Percentiles rank a stretch among this genome's conserved stretches.
These are phyloP conservation scores for Mangifera indica DNA, from an alignment of 345 rosid species.

Conservation along the genomic window DNA sequence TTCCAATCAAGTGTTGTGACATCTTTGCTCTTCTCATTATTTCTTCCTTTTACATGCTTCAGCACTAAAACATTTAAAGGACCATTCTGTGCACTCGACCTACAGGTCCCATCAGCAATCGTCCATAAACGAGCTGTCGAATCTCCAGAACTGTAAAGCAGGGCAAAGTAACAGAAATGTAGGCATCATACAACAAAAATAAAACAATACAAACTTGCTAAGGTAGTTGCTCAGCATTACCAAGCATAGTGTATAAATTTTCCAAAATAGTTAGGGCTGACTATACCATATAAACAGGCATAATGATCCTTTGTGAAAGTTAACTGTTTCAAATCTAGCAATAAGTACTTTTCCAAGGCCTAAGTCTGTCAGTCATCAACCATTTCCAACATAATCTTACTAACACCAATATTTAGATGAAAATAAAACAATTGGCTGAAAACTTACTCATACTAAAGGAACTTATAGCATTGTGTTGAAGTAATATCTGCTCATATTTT, in stretches of 20 bases:
- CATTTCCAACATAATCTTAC: not conserved
- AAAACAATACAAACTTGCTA: not conserved
- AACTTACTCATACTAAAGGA: not conserved
- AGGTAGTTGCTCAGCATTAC: not conserved
- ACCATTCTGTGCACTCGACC: conserved; percentile 48
- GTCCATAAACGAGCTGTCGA: conserved; percentile 97
- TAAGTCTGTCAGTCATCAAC: not conserved
- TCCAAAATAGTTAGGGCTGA: not conserved
- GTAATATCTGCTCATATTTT: not conserved
- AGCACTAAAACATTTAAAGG: conserved; percentile 60
- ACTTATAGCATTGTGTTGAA: not conserved
- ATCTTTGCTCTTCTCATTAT: conserved; percentile 97
- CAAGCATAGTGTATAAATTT: not conserved
- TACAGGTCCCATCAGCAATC: conserved; percentile 62
- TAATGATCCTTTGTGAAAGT: not conserved
- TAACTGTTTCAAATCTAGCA: conserved; percentile 6
- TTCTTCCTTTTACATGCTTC: conserved; percentile 93
- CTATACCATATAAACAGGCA: conserved; percentile 6
- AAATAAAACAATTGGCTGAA: not conserved
- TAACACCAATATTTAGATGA: not conserved
- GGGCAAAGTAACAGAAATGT: conserved; percentile 11
- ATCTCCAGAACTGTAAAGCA: conserved; percentile 78
- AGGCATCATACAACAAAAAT: not conserved
- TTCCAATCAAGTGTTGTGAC: conserved; percentile 99
- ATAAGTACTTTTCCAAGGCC: not conserved